Evolutionary conservation across 257 asterid genomes (phyloP), one percentile per base, ranked within the genome.

Genomic region (Haberlea rhodopensis): DNA sequence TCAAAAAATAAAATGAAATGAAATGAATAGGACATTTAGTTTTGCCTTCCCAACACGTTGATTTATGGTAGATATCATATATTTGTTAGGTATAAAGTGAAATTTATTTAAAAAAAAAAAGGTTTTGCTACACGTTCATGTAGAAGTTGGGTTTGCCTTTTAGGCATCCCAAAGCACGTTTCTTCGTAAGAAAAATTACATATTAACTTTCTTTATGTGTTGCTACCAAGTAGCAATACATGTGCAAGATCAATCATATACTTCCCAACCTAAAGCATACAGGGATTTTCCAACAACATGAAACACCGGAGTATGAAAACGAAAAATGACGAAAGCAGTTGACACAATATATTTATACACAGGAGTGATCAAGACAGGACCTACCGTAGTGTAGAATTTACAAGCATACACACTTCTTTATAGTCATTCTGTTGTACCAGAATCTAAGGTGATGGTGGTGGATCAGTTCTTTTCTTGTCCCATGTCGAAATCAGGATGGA

Each of bases 401-500:
- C 19, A 43, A 15, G 19, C 19, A 15, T 13, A 37, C 49, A 15
- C 49, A 43, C 49, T 15, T 43, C 13, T 16, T 43, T 43, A 18
- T 43, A 43, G 5, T 43, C 49, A 43, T 43, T 43, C 19, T 43
- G 19, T 7, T 13, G 19, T 15, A 43, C 15, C 19, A 43, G 19
- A 43, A 37, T 37, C 46, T 2, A 11, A 37, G 46, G 43, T 26
- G 18, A 48, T 20, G 29, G 9, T 0, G 34, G n/a, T 37, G 21
- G 40, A 25, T 51, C 61, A n/a, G 23, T 68, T 29, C 10, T 53
- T 51, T 53, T 25, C 53, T 65, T 53, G 79, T 53, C 75, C 75
- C 85, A 83, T 79, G 68, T 70, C 60, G n/a, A 45, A 62, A 70
- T 85, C 84, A 63, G 88, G 84, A 70, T 83, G 63, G 62, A 63